These are phyloP conservation scores for Loxodes magnus DNA, from an alignment of 73 alveolate genomes.

Conservation along the genomic window DNA sequence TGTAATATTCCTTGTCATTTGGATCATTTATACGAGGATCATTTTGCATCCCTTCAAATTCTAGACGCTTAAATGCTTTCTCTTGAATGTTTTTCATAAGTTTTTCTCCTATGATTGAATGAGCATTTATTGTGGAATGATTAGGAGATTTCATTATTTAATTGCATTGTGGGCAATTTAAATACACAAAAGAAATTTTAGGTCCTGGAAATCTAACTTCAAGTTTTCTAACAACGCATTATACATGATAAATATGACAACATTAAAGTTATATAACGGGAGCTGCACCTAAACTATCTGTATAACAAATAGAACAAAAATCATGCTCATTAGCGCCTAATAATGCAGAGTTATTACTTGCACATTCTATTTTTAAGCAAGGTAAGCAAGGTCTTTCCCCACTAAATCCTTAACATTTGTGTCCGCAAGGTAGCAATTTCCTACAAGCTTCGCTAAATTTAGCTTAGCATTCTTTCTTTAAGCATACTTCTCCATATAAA, in stretches of 20 bases:
- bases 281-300: constrained; percentile 56
- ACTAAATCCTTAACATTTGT: constrained; percentile 58
- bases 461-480: constrained; percentile 39
- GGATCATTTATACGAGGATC: constrained; percentile 71
- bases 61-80: constrained; percentile 77
- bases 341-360: constrained; percentile 10
- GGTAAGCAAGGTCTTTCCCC: constrained; percentile 50
- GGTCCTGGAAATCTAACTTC: constrained; percentile 76
- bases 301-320: constrained; percentile 62
- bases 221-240: constrained; percentile 42
- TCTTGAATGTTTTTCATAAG: constrained; percentile 35
- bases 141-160: constrained; percentile 44
- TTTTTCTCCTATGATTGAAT: constrained; percentile 35
- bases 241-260: constrained; percentile 61
- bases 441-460: constrained; percentile 47
- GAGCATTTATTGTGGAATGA: constrained; percentile 50
- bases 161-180: constrained; percentile 62
- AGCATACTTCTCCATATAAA: constrained; percentile 51
- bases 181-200: constrained; percentile 59
- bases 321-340: constrained; percentile 50
- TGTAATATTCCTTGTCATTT: constrained; percentile 50
- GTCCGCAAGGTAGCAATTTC: constrained; percentile 57
- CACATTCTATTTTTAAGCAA: constrained; percentile 63
- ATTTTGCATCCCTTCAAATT: constrained; percentile 84
- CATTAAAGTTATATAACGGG: constrained; percentile 52